Percentiles rank a stretch among this genome's conserved stretches.
Conservation (phyloP, 1,139 yeast genomes). For the Yamadazyma conglobata region DNA sequence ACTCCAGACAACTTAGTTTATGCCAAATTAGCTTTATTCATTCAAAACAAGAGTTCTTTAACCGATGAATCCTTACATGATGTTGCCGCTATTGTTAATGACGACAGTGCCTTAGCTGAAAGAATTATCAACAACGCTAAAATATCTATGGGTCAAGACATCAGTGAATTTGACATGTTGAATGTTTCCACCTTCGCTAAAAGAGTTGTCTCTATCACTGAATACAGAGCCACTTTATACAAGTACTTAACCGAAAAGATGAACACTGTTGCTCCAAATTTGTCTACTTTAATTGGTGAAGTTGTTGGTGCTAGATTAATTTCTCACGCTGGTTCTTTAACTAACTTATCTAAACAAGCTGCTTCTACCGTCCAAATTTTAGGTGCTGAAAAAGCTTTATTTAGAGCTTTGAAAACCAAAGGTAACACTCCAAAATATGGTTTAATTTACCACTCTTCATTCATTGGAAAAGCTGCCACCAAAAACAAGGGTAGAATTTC, state of each 20-base stretch:
- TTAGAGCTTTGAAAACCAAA: conserved; percentile 97
- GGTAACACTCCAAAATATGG: conserved; percentile 99
- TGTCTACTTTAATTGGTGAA: conserved; percentile 94
- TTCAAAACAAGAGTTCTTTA: conserved; percentile 83
- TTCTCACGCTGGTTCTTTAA: conserved; percentile 94
- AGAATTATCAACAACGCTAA: conserved; percentile 84
- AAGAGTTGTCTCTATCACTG: conserved; percentile 91
- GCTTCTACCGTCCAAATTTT: conserved; percentile 98
- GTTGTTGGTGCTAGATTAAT: conserved; percentile 97
- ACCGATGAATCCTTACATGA: conserved; percentile 85
- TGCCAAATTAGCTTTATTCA: conserved; percentile 78
- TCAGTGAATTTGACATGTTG: conserved; percentile 80
- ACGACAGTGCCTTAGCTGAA: conserved; percentile 93
- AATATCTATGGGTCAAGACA: conserved; percentile 98
- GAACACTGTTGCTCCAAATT: conserved; percentile 98
- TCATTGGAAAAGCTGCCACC: conserved; percentile 96
- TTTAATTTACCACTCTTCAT: conserved; percentile 91
- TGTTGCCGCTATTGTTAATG: conserved; percentile 82
- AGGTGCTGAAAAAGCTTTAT: conserved; percentile 99
- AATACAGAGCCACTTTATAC: conserved; percentile 89
- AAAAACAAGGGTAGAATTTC: conserved; percentile 99
- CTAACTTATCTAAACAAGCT: conserved; percentile 94
- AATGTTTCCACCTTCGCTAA: conserved; percentile 89
- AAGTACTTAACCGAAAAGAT: conserved; percentile 88
- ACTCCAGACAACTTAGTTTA: conserved; percentile 87